phyloP scores from a whole-genome alignment of 2,329 filamentous ascomycete species.

The Colletotrichum aenigma region DNA sequence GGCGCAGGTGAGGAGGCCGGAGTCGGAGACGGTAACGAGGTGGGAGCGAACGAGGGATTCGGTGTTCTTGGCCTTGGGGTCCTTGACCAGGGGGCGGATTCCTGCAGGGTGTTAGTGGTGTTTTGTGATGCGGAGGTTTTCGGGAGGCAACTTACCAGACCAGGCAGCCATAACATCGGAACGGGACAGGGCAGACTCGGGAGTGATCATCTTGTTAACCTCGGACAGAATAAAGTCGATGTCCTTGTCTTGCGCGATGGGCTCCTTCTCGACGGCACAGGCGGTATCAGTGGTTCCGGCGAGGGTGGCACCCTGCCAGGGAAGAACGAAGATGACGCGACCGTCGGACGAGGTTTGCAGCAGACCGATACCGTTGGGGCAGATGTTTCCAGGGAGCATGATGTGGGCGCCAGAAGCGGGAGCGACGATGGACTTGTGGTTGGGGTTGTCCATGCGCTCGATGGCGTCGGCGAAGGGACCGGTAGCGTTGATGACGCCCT shows the following conservation, averaged over 20 bases:
- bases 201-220: slow-evolving; percentile 76
- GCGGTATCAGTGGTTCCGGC: slow-evolving; percentile 83
- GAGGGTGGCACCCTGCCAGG: slow-evolving; percentile 87
- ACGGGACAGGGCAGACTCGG: slow-evolving; percentile 75
- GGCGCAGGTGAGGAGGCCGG: slow-evolving; percentile 79
- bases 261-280: slow-evolving; percentile 70
- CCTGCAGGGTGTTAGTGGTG: slow-evolving; percentile 29
- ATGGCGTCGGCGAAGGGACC: slow-evolving; percentile 83
- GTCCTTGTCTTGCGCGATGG: slow-evolving; percentile 75
- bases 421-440: slow-evolving; percentile 73
- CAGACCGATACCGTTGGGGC: slow-evolving; percentile 80
- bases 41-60: slow-evolving; percentile 85
- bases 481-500: slow-evolving; percentile 84
- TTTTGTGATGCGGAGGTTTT: neutral
- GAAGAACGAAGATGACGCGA: slow-evolving; percentile 87
- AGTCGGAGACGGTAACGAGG: slow-evolving; percentile 74
- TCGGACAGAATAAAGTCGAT: slow-evolving; percentile 84
- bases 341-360: slow-evolving; percentile 84
- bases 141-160: slow-evolving; percentile 63
- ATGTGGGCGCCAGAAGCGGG: slow-evolving; percentile 85
- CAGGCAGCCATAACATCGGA: slow-evolving; percentile 81
- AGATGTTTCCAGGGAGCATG: slow-evolving; percentile 79
- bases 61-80: slow-evolving; percentile 81
- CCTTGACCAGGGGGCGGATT: slow-evolving; percentile 79
- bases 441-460: slow-evolving; percentile 78